phyloP scores from a whole-genome alignment of 2,329 filamentous ascomycete species.

The Piedraia hortae region DNA sequence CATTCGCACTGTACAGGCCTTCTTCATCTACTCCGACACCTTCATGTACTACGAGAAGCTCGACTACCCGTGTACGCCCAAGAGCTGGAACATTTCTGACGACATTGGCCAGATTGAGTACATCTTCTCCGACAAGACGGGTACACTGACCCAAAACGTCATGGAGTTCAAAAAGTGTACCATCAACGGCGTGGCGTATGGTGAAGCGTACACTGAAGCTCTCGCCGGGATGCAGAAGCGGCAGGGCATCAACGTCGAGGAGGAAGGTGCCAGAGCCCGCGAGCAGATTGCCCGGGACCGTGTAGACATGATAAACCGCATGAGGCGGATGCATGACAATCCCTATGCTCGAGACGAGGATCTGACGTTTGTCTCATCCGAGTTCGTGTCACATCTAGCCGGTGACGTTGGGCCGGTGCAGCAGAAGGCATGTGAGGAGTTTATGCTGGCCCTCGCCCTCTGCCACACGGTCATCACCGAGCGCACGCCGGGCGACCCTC shows the following conservation, averaged over 20 bases:
- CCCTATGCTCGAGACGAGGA: conserved; percentile 75
- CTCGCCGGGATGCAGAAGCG: conserved; percentile 89
- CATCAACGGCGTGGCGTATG: conserved; percentile 85
- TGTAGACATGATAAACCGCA: conserved; percentile 37
- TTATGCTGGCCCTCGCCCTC: conserved; percentile 86
- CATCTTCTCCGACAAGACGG: conserved; percentile 91
- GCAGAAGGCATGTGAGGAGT: conserved; percentile 50
- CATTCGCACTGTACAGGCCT: conserved; percentile 68
- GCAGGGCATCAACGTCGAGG: conserved; percentile 61
- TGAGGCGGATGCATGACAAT: conserved; percentile 61
- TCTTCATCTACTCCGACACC: conserved; percentile 91
- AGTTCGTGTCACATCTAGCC: conserved; percentile 59
- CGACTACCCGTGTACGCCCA: conserved; percentile 85
- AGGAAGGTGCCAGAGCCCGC: conserved; percentile 42
- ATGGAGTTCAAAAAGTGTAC: conserved; percentile 99
- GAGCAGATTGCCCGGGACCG: conserved; percentile 59
- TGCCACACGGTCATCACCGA: conserved; percentile 94
- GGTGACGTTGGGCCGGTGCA: conserved; percentile 56
- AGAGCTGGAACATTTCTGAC: conserved; percentile 97
- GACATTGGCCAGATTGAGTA: conserved; percentile 96
- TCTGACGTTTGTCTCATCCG: conserved; percentile 72
- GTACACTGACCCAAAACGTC: conserved; percentile 70
- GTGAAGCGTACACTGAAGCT: conserved; percentile 92
- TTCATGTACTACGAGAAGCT: conserved; percentile 93
- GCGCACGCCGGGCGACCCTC: conserved; percentile 63